A percentile compares a stretch with the other conserved stretches of the same genome.
phyloP scores from a whole-genome alignment of 306 rosid genomes.

The Heteromeles arbutifolia region DNA sequence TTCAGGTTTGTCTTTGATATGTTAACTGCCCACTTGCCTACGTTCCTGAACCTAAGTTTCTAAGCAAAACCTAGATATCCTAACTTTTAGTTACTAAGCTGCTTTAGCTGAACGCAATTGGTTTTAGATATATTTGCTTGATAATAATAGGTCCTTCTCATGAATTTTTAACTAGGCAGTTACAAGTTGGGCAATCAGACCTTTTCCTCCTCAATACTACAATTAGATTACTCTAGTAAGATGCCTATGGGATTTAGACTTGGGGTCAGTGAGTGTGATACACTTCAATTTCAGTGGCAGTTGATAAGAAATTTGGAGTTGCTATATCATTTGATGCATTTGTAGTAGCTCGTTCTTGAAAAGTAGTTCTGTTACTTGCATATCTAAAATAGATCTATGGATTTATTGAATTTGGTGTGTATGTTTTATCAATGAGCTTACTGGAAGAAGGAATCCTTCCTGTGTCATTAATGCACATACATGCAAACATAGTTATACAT shows the following conservation, averaged over 20 bases:
- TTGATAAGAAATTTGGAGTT: not conserved
- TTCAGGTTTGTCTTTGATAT: slow-evolving; percentile 52
- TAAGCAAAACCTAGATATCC: not conserved
- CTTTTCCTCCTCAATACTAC: not conserved
- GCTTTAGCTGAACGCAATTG: not conserved
- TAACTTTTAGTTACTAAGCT: not conserved
- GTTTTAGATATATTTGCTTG: not conserved
- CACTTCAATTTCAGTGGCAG: not conserved
- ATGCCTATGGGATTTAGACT: not conserved
- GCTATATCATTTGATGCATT: not conserved
- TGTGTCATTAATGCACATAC: not conserved
- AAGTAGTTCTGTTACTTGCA: not conserved
- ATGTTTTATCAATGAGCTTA: not conserved
- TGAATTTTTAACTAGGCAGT: not conserved
- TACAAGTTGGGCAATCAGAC: not conserved
- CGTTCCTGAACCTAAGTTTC: not conserved
- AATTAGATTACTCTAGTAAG: not conserved
- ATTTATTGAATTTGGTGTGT: not conserved
- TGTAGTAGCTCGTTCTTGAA: not conserved
- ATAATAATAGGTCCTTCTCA: not conserved
- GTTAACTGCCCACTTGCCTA: not conserved
- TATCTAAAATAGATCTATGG: not conserved
- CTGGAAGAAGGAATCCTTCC: not conserved
- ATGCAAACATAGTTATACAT: not conserved
- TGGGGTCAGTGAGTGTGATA: not conserved